Base-by-base conservation (phyloP, 352 stramenopile genomes). In the Plasmopara muralis region DNA sequence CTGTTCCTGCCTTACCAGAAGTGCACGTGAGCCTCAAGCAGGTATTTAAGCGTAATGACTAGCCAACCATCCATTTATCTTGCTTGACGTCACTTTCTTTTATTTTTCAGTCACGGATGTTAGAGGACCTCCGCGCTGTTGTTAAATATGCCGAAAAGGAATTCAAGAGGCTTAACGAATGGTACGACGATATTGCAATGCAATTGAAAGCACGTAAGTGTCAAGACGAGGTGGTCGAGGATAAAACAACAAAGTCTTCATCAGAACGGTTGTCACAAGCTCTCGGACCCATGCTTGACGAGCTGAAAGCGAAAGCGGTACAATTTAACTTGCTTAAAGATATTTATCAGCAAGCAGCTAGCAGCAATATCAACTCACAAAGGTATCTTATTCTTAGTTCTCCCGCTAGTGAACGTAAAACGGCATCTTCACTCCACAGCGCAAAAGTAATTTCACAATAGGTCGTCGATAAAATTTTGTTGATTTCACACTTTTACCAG, bases 271-370 rank as follows among this genome's bases (percentile, higher is more conserved):
- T 83, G 7, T 77, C 74, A 13, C 68, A 63, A 44, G 60, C 55
- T 12, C 56, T 89, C 4, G 65, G 63, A 2, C 53, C 69, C 9
- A 54, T 85, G 44, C 53, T 87, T 15, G 73, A 87, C 42, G 75
- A 85, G 43, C 53, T 87, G 10, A 74, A 85, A 53, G 60, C 66
- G 35, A 85, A 89, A 56, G 68, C 64, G n/a, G 81, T 79, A 37
- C 71, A 89, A 43, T 53, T 89, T 10, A 74, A 86, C 39, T 49
- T 85, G 41, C 73, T 88, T 30, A 79, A 86, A 38, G 71, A 86
- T 35, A 65, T 85, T 9, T 77, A 69, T 52, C 64, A 83, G 14
- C 67, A 83, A 57, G 72, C 77, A 15, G 53, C 71, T 6, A 66
- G 60, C 47, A 85, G 72, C 50, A 79, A 64, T 20, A 85, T 85